Percentiles rank a stretch among this genome's conserved stretches.
Conservation (phyloP, 2,329 filamentous ascomycete genomes). For the Aplosporella prunicola region DNA sequence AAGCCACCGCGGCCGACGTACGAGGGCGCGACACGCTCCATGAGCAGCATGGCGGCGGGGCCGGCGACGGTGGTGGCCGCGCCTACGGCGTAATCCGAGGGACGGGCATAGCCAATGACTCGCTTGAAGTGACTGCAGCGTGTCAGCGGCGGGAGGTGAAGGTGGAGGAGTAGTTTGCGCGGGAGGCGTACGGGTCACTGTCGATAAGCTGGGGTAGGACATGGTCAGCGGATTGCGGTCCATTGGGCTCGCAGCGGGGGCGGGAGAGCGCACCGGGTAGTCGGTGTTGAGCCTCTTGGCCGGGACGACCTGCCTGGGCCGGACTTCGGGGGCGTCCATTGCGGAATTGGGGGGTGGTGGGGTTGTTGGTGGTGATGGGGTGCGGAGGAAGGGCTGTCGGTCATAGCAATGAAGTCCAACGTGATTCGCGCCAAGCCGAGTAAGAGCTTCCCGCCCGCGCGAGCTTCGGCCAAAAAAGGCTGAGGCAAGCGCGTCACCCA, state of each 20-base stretch:
- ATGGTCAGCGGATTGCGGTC: constrained; percentile 19
- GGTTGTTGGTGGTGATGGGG: constrained; percentile 1
- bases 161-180: constrained; percentile 8
- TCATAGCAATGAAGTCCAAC: constrained; percentile 5
- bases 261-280: constrained; percentile 64
- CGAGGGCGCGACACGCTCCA: constrained; percentile 80
- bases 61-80: constrained; percentile 58
- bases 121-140: constrained; percentile 74
- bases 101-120: constrained; percentile 77
- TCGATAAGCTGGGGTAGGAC: constrained; percentile 71
- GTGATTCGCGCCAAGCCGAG: constrained; percentile 3
- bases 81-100: constrained; percentile 71
- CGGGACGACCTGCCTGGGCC: constrained; percentile 46
- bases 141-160: constrained; percentile 10
- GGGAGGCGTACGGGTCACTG: constrained; percentile 77
- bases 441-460: constrained; percentile 1
- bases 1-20: constrained; percentile 77
- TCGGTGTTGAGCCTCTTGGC: constrained; percentile 73
- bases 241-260: constrained; percentile 21
- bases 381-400: constrained; percentile 3
- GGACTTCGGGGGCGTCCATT: constrained; percentile 10
- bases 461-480: constrained; percentile 10
- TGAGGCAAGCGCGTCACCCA: constrained; percentile 8
- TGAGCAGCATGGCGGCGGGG: constrained; percentile 63
- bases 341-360: neutral